Conservation (phyloP, 257 asterid genomes). For the Fraxinus americana region DNA sequence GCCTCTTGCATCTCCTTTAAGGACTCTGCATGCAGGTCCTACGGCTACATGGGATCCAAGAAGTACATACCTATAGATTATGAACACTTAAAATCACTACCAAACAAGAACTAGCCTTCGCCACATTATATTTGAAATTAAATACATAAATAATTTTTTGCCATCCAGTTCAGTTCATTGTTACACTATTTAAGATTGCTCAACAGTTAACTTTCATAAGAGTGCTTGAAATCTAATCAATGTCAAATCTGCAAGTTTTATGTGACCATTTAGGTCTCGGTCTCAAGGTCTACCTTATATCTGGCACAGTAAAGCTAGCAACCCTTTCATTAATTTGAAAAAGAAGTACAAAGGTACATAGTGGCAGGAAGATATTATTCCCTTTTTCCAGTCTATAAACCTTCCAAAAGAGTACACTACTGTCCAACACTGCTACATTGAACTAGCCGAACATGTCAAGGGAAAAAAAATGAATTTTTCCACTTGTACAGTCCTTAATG, state of each 20-base stretch:
- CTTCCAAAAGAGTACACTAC: constrained; percentile 66
- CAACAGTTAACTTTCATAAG: neutral
- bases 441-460: constrained; percentile 67
- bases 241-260: constrained; percentile 47
- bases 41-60: constrained; percentile 76
- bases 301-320: constrained; percentile 91
- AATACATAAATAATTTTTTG: neutral
- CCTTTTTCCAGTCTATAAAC: constrained; percentile 57
- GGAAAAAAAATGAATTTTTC: too few relatives aligned
- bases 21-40: constrained; percentile 83
- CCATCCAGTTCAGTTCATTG: neutral
- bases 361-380: constrained; percentile 81
- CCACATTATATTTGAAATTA: neutral
- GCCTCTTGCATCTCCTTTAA: constrained; percentile 80
- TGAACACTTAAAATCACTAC: constrained; percentile 15
- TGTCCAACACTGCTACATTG: constrained; percentile 68
- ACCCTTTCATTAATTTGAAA: constrained; percentile 80
- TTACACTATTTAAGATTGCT: neutral
- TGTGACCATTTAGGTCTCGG: constrained; percentile 76
- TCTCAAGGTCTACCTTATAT: constrained; percentile 73
- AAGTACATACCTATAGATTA: constrained; percentile 72
- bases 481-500: too few relatives aligned
- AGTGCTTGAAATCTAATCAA: neutral
- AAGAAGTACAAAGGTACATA: constrained; percentile 79
- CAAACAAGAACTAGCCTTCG: neutral